A percentile compares a stretch with the other conserved stretches of the same genome.
phyloP scores from a whole-genome alignment of 768 basidiomycete genomes.

The Collybia sordida region DNA sequence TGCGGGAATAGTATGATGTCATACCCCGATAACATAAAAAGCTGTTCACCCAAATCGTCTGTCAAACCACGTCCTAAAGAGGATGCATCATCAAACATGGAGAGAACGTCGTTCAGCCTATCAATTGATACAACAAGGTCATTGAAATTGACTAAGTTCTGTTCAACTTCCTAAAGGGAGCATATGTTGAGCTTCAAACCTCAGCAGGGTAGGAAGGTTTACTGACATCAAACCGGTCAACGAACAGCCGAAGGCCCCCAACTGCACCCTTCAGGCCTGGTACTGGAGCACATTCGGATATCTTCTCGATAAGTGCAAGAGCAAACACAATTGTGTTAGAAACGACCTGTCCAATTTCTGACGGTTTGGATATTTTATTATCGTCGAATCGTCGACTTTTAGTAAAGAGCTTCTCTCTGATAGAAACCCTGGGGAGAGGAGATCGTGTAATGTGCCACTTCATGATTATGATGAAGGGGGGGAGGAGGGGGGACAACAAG shows the following conservation, averaged over 20 bases:
- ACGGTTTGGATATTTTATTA: not conserved
- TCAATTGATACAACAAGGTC: constrained; percentile 12
- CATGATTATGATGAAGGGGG: not conserved
- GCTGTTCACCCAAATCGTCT: constrained; percentile 14
- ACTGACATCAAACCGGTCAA: constrained; percentile 12
- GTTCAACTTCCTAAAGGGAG: constrained; percentile 7
- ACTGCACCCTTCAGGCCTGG: constrained; percentile 11
- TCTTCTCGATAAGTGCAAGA: constrained; percentile 12
- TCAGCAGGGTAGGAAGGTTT: not conserved
- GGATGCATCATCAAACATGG: constrained; percentile 13
- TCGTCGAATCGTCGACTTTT: constrained; percentile 2
- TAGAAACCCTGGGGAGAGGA: not conserved
- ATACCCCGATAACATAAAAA: constrained; percentile 12
- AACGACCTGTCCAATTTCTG: constrained; percentile 7
- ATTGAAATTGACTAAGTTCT: constrained; percentile 9
- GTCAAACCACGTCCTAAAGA: constrained; percentile 12
- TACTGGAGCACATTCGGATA: constrained; percentile 14
- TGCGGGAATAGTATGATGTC: not conserved
- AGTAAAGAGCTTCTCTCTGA: not conserved
- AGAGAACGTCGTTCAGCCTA: constrained; percentile 8
- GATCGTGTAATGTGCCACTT: not conserved
- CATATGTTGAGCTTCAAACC: not conserved
- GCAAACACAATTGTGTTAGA: constrained; percentile 12
- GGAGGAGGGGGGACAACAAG: no score
- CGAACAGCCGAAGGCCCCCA: constrained; percentile 7